Evolutionary conservation across 345 rosid species (phyloP), one percentile per base, ranked within the genome.

Genomic region (Punica granatum): DNA sequence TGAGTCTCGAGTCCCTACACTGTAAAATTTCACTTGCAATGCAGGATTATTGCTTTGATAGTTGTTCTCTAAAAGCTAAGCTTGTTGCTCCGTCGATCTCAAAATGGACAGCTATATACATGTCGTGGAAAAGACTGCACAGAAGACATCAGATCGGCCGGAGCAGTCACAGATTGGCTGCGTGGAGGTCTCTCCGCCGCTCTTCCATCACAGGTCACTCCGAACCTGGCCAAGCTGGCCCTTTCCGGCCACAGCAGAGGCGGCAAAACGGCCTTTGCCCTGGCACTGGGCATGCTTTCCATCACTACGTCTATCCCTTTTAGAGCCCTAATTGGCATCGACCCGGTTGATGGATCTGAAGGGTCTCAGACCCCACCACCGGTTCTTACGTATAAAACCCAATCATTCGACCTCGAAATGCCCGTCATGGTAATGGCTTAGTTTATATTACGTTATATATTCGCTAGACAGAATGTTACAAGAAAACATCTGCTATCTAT

Each of bases 191-290:
- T 88, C 44, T 66, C 44, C 1, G 66, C 56, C 35, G 54, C 79
- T 60, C 96, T 92, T 66, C 92, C 96, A 23, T 59, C 77, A 9
- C 42, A 79, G 56, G 85, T 84, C 67, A 71, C 33, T 15, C 86
- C 90, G 70, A 82, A 85, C 68, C 75, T 19, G 23, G 61, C 69
- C 72, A 92, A 87, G 70, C 78, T 85, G n/a, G 86, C 68, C 59
- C 88, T 88, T 6, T 83, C 96, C 2, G 97, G 97, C 65, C 98
- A 92, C 70, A 88, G 96, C 72, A 86, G 96, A 0, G 97, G 98
- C 0, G 96, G 98, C 74, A 92, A 90, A 72, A 71, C 90, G 6
- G 97, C 96, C 1, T 93, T 88, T 31, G 96, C 84, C 0, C 69
- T 84, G 0, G 94, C 98, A 42, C 71, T 90, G 1, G 51, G 54